Base-by-base conservation (phyloP, 768 basidiomycete species). In the Pisolithus orientalis region DNA sequence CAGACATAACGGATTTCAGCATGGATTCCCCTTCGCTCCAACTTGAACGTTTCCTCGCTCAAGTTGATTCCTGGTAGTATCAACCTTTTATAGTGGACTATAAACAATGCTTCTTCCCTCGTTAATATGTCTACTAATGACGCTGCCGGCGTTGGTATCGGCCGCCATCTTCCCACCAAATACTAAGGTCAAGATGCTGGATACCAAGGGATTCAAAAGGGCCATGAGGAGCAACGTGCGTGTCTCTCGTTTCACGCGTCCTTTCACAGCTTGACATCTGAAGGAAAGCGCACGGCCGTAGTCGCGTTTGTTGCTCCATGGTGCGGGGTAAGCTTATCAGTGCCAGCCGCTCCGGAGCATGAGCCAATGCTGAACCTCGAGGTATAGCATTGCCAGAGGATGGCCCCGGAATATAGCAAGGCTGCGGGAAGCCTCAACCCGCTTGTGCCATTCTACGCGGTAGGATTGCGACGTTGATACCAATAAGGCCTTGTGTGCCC, bases 261-360 rank as follows among this genome's bases (percentile, higher is more conserved):
- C 32, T 38, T 21, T 21, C 47, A 24, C 44, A 9, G 8, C 4
- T 32, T 31, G 34, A 37, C 13, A 17, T 25, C 11, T 6, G 6
- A 10, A 37, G 44, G 9, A 59, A 34, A 91, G 90, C 73, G 79
- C 70, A 87, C 90, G 31, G 80, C 76, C 55, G 67, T 94, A 62
- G 85, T 95, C 16, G 94, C 91, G 1, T 96, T 94, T 63, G 87
- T 94, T 11, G 94, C 94, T n/a, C 89, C 92, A 4, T 95, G 93
- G 94, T 93, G 89, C 62, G 89, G 87, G 57, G 87, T 90, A 66
- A 65, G 86, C 57, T 37, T 32, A 8, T n/a, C 25, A n/a, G 17
- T 47, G 11, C 9, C 45, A 21, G 6, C 8, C 17, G 25, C 34
- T 34, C 11, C 14, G 34, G 13, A 4, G 2, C 34, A 8, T 17